Conservation (phyloP, 2,329 filamentous ascomycete genomes). For the Neonectria coccinea region DNA sequence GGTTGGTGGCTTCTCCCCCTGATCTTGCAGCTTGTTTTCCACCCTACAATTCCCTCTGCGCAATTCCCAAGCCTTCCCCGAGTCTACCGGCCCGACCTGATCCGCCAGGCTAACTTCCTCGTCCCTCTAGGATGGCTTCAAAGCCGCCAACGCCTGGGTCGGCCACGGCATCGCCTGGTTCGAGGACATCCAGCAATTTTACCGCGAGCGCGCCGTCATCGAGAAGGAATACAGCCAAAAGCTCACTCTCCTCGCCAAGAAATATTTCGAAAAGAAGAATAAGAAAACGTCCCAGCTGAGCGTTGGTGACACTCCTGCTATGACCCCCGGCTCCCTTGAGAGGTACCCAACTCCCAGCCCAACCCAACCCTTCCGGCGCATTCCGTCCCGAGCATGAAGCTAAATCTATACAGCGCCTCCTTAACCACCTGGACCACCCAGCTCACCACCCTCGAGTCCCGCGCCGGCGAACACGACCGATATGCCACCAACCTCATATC, state of each 20-base stretch:
- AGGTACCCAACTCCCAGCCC: constrained; percentile 61
- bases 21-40: background rate
- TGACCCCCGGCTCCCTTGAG: constrained; percentile 96
- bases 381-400: constrained; percentile 39
- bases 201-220: constrained; percentile 91
- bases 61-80: background rate
- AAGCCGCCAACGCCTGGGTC: constrained; percentile 93
- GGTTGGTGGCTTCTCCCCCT: constrained; percentile 62
- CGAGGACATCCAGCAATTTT: constrained; percentile 96
- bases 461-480: constrained; percentile 89
- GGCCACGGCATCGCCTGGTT: constrained; percentile 91
- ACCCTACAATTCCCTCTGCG: constrained; percentile 17
- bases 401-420: constrained; percentile 73
- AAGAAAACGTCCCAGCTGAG: constrained; percentile 89
- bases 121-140: constrained; percentile 87
- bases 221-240: constrained; percentile 97
- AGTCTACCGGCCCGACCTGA: background rate
- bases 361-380: constrained; percentile 10
- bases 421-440: constrained; percentile 98
- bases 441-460: constrained; percentile 86
- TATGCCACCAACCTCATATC: constrained; percentile 82
- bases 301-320: constrained; percentile 90
- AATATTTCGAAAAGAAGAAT: constrained; percentile 97
- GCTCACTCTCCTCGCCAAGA: constrained; percentile 88
- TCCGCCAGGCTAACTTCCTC: constrained; percentile 5